These are phyloP conservation scores for Colletotrichum chrysophilum DNA, from an alignment of 2,329 filamentous ascomycete species.

Conservation along the genomic window DNA sequence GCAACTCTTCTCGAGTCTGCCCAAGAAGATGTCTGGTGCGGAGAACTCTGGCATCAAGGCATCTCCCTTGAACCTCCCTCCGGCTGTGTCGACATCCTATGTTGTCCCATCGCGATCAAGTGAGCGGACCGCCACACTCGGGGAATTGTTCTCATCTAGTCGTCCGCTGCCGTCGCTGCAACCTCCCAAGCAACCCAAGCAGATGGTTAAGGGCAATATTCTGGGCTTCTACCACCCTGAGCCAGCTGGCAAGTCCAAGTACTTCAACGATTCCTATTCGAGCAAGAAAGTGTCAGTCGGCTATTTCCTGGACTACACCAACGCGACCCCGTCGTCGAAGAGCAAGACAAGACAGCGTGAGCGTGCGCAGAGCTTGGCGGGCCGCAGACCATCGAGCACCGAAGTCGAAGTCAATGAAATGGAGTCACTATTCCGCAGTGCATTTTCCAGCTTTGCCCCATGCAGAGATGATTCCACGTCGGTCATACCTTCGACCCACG, in stretches of 20 bases:
- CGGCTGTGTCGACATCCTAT: constrained; percentile 74
- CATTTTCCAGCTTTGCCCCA: constrained; percentile 82
- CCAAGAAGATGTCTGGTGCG: constrained; percentile 63
- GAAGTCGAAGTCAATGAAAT: constrained; percentile 70
- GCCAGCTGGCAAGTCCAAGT: constrained; percentile 58
- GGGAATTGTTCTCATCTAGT: constrained; percentile 75
- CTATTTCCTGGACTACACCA: constrained; percentile 73
- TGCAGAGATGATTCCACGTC: constrained; percentile 76
- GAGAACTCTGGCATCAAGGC: constrained; percentile 29
- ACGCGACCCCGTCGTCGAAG: constrained; percentile 62
- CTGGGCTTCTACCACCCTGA: constrained; percentile 61
- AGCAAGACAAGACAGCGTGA: constrained; percentile 71
- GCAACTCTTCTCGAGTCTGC: constrained; percentile 87
- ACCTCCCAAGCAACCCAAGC: constrained; percentile 74
- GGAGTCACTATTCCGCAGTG: constrained; percentile 76
- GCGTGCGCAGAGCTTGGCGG: constrained; percentile 71
- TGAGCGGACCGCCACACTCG: constrained; percentile 68
- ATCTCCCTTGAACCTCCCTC: constrained; percentile 58
- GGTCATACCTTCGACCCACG: constrained; percentile 69
- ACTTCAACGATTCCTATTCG: constrained; percentile 66
- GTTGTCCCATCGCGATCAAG: constrained; percentile 50
- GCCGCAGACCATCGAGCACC: constrained; percentile 58
- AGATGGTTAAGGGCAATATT: constrained; percentile 66
- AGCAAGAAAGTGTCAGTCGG: constrained; percentile 70
- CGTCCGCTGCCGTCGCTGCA: constrained; percentile 69